Base-by-base conservation (phyloP, 306 rosid species). In the Trichosanthes truncata region DNA sequence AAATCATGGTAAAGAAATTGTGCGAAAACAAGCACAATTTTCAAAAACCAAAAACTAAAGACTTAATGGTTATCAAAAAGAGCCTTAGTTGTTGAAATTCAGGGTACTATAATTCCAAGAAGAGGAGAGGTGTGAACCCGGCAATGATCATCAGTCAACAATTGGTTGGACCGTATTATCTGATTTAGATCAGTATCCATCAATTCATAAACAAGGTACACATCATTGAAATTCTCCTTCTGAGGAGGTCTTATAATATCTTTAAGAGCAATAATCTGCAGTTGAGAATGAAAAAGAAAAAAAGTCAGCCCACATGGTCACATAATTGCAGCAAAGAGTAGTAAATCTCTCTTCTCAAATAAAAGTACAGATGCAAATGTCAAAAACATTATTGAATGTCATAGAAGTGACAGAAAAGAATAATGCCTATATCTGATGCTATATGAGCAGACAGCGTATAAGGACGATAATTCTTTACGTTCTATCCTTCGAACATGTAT, bases 101-200 rank as follows among this genome's bases (percentile, higher is more conserved):
- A 74, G 9, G 11, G 40, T 17, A 51, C 29, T n/a, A 85, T 65
- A 82, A 79, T 45, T 68, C 60, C 38, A 40, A 67, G 78, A 56
- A 80, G 67, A 67, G 13, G 61, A 82, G 26, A 74, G 79, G 82
- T 82, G 59, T 93, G 41, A 78, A 94, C 98, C 93, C 96, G 97
- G 83, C 96, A 94, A 92, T 94, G 98, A 80, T 94, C 97, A 81
- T 94, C 98, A 0, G 88, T 89, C 87, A 94, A 83, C 65, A 82
- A 80, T 88, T 94, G 97, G 84, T 86, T 89, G 77, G 97, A 94
- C 43, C 92, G 91, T 83, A 94, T 91, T 62, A 94, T 94, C 87
- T 94, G 97, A 85, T 92, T 93, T 69, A 95, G 90, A 85, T 95
- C 98, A 0, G 98, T 91, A 82, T 95, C 98, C 97, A 95, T 87